Evolutionary conservation across 768 basidiomycete genomes (phyloP), one percentile per base, ranked within the genome.

Genomic region (Hemileccinum rubropunctum): DNA sequence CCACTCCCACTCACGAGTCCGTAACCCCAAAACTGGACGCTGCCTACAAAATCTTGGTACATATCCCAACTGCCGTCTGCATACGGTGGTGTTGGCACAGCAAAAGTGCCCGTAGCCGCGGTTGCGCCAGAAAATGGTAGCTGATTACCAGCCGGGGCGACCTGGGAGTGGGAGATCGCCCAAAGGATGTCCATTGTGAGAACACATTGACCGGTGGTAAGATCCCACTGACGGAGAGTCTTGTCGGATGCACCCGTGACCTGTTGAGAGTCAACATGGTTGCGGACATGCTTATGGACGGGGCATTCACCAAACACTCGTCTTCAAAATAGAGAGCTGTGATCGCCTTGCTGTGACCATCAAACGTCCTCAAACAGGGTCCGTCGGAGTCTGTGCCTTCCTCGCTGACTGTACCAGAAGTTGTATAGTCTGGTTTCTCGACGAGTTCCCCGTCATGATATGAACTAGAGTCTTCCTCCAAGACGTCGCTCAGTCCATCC

Each of bases 131-230:
- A 70, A 59, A 84, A 79, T 9, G 77, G 68, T 28, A 78, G 51
- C 2, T 70, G 67, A 38, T 59, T 66, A 15, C 74, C 71, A 18
- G 78, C 63, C 14, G 67, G 66, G 11, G 75, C 61, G 21, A 72
- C 64, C 34, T 85, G 77, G 3, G 93, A 84, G 69, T 98, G 95
- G 10, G 92, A 93, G 58, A 98, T 95, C 2, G 95, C 97, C 97
- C 97, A 99, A 21, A 99, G 83, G 56, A 99, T 97, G 69, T 99
- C 97, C 97, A 99, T 99, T 20, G 95, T 95, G 76, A 97, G 86
- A 40, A 98, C 87, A 69, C 97, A 99, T 75, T 98, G 97, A 7
- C 95, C 97, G 0, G 97, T 98, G 17, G 81, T 82, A 47, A 98
- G 81, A 64, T 98, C 97, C 97, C 97, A 99, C 66, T 98, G 95